Conservation (phyloP, 1,284 basidiomycete species). For the Butyriboletus regius region DNA sequence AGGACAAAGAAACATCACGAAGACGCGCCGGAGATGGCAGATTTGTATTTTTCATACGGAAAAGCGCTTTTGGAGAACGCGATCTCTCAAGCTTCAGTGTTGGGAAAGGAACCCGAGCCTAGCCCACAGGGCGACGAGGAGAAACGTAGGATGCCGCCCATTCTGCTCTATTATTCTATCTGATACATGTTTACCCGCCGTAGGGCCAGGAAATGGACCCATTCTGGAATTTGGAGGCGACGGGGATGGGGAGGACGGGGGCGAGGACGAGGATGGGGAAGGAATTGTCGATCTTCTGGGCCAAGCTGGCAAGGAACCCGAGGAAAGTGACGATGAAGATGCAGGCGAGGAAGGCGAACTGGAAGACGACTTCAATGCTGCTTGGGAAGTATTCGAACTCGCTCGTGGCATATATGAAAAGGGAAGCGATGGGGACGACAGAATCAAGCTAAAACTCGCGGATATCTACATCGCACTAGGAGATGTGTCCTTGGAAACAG, state of each 20-base stretch:
- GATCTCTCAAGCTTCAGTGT: constrained; percentile 69
- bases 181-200: not conserved
- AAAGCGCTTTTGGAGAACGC: constrained; percentile 84
- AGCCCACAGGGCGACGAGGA: constrained; percentile 42
- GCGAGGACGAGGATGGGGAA: constrained; percentile 31
- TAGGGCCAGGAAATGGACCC: constrained; percentile 41
- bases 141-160: constrained; percentile 32
- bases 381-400: constrained; percentile 87
- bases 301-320: constrained; percentile 42
- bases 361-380: constrained; percentile 89
- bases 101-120: constrained; percentile 70
- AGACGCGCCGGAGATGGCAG: constrained; percentile 68
- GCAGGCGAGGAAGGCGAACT: constrained; percentile 64
- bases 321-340: constrained; percentile 42
- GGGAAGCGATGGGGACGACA: constrained; percentile 51
- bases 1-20: constrained; percentile 71
- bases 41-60: constrained; percentile 79
- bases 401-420: constrained; percentile 77
- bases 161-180: not conserved
- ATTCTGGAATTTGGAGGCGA: constrained; percentile 72
- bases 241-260: constrained; percentile 55
- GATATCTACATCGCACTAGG: constrained; percentile 80
- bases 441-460: constrained; percentile 65
- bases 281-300: constrained; percentile 57
- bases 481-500: constrained; percentile 84